Evolutionary conservation across 176 grass and related monocot species (phyloP).

Genomic region (Carex parvula): DNA sequence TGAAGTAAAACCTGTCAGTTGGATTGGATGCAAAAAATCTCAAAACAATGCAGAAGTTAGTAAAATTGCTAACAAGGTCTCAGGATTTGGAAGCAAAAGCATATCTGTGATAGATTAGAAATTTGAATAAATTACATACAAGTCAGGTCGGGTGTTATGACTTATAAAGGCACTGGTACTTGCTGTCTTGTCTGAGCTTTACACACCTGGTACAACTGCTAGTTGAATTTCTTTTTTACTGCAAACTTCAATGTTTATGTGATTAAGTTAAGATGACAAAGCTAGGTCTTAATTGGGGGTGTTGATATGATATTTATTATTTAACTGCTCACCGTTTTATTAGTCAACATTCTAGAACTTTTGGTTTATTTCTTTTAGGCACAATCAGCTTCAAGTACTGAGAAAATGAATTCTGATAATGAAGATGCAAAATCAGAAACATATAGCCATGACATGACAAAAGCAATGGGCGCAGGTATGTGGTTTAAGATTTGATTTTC

Average conservation of each 20-base stretch:
- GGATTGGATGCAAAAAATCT: not conserved
- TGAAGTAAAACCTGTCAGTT: not conserved
- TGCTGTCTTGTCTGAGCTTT: not conserved
- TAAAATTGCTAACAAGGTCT: not conserved
- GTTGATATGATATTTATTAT: not conserved
- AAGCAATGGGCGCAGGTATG: constrained; percentile 90
- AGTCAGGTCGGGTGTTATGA: not conserved
- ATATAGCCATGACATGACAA: constrained; percentile 82
- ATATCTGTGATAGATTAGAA: not conserved
- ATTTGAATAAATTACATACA: not conserved
- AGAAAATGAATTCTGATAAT: constrained; percentile 25
- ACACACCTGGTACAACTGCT: not conserved
- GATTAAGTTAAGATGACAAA: not conserved
- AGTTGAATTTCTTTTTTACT: not conserved
- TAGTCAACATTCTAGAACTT: not conserved
- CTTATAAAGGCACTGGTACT: not conserved
- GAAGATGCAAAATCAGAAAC: constrained; percentile 50
- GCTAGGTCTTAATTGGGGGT: not conserved
- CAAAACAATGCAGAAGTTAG: not conserved
- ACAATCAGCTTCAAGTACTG: constrained; percentile 10
- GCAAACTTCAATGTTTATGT: not conserved
- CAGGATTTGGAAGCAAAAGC: not conserved
- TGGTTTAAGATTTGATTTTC: constrained; percentile 2
- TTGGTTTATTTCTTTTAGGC: not conserved
- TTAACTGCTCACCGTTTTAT: not conserved